Percentiles rank a stretch among this genome's conserved stretches.
These are phyloP conservation scores for Corylus avellana DNA, from an alignment of 306 rosid genomes.

Conservation along the genomic window DNA sequence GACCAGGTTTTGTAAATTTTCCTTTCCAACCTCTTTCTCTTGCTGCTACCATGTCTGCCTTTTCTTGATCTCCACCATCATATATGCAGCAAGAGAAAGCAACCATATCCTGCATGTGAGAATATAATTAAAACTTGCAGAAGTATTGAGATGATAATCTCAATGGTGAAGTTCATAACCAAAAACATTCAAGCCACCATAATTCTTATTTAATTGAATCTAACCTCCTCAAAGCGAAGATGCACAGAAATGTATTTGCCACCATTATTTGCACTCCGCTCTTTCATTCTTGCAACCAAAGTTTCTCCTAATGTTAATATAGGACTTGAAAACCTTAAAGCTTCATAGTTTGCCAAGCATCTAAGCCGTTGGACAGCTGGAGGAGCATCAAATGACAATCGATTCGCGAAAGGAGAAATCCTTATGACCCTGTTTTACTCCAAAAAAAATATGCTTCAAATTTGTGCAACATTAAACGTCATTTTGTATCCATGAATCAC, in stretches of 20 bases:
- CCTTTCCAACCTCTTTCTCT: slow-evolving; percentile 99
- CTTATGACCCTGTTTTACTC: slow-evolving; percentile 73
- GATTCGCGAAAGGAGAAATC: slow-evolving; percentile 96
- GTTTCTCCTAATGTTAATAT: slow-evolving; percentile 69
- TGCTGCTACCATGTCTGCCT: slow-evolving; percentile 82
- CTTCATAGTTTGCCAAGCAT: slow-evolving; percentile 92
- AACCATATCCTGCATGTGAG: slow-evolving; percentile 84
- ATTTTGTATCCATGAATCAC: not conserved
- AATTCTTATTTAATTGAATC: slow-evolving; percentile 19
- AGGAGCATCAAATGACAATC: slow-evolving; percentile 92
- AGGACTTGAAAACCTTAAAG: slow-evolving; percentile 74
- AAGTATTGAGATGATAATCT: slow-evolving; percentile 21
- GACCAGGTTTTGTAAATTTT: slow-evolving; percentile 91
- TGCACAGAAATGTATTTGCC: slow-evolving; percentile 94
- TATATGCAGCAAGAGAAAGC: slow-evolving; percentile 97
- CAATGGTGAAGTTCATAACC: slow-evolving; percentile 12
- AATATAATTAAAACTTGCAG: slow-evolving; percentile 28
- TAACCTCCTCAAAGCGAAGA: slow-evolving; percentile 98
- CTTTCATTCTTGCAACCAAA: slow-evolving; percentile 84
- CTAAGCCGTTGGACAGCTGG: slow-evolving; percentile 87
- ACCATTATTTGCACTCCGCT: slow-evolving; percentile 72
- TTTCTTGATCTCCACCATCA: slow-evolving; percentile 84
- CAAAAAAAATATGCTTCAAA: not conserved
- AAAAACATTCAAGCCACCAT: slow-evolving; percentile 17
- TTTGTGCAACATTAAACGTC: not conserved